Percentiles rank a stretch among this genome's conserved stretches.
These are phyloP conservation scores for Terfezia boudieri DNA, from an alignment of 495 filamentous ascomycete species.

Conservation along the genomic window DNA sequence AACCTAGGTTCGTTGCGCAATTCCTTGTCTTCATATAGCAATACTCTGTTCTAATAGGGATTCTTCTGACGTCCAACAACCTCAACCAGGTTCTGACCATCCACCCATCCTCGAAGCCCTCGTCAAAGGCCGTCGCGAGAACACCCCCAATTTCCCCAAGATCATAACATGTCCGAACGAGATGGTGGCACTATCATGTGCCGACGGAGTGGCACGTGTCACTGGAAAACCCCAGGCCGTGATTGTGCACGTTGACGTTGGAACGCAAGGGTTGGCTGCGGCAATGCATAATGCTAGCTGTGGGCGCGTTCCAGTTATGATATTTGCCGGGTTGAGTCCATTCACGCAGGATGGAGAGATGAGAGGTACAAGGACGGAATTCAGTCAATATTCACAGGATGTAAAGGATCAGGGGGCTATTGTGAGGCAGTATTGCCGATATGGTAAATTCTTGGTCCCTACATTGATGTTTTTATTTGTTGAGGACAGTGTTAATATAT, in stretches of 20 bases:
- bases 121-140: slow-evolving; percentile 55
- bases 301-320: slow-evolving; percentile 65
- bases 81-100: slow-evolving; percentile 51
- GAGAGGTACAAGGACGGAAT: slow-evolving; percentile 72
- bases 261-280: slow-evolving; percentile 75
- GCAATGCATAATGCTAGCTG: slow-evolving; percentile 81
- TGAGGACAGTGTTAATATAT: neutral
- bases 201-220: slow-evolving; percentile 77
- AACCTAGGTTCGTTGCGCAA: slow-evolving; percentile 32
- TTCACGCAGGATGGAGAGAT: slow-evolving; percentile 83
- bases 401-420: slow-evolving; percentile 90
- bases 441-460: slow-evolving; percentile 17
- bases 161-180: slow-evolving; percentile 92
- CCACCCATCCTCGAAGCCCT: slow-evolving; percentile 84
- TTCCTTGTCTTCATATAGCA: neutral
- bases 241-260: slow-evolving; percentile 90
- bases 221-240: slow-evolving; percentile 75
- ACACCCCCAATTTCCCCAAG: slow-evolving; percentile 45
- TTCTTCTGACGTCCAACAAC: neutral
- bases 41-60: no score
- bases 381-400: slow-evolving; percentile 96
- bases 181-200: slow-evolving; percentile 97
- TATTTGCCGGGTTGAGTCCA: slow-evolving; percentile 78
- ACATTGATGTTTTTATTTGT: neutral
- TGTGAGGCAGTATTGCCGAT: slow-evolving; percentile 82